phyloP scores from a whole-genome alignment of 2,329 filamentous ascomycete genomes.

The Karstenula rhodostoma region DNA sequence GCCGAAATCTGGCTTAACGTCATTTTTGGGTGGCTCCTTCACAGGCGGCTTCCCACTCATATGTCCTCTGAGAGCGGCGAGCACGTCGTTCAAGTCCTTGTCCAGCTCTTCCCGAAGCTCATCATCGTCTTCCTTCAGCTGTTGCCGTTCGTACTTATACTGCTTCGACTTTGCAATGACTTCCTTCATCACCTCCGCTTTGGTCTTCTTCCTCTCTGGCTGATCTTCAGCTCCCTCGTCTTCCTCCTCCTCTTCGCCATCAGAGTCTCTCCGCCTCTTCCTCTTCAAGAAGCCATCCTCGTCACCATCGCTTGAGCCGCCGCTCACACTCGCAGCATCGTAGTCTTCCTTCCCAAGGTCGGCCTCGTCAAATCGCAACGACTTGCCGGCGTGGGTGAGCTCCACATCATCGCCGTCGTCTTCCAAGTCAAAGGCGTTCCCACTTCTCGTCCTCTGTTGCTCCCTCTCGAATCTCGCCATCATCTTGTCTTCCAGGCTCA shows the following conservation, averaged over 20 bases:
- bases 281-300: slow-evolving; percentile 49
- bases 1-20: slow-evolving; percentile 49
- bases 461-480: slow-evolving; percentile 89
- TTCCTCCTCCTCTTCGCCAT: slow-evolving; percentile 46
- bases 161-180: slow-evolving; percentile 96
- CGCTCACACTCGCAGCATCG: slow-evolving; percentile 74
- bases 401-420: slow-evolving; percentile 75
- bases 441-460: slow-evolving; percentile 82
- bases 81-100: slow-evolving; percentile 79
- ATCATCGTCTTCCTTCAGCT: slow-evolving; percentile 90
- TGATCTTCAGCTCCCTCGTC: slow-evolving; percentile 58
- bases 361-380: slow-evolving; percentile 69
- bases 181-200: slow-evolving; percentile 97
- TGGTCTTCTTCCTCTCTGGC: slow-evolving; percentile 89
- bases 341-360: slow-evolving; percentile 72
- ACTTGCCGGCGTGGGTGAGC: slow-evolving; percentile 85
- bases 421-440: slow-evolving; percentile 87
- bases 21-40: slow-evolving; percentile 50
- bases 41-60: slow-evolving; percentile 57
- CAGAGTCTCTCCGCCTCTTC: slow-evolving; percentile 58
- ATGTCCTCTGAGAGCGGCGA: slow-evolving; percentile 71
- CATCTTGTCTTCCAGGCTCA: slow-evolving; percentile 93
- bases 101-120: slow-evolving; percentile 86
- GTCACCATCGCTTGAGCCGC: slow-evolving; percentile 53
- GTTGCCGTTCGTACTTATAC: slow-evolving; percentile 93